A percentile compares a stretch with the other conserved stretches of the same genome.
Conservation (phyloP, 441 rosid genomes). For the Raphanus hybrid region DNA sequence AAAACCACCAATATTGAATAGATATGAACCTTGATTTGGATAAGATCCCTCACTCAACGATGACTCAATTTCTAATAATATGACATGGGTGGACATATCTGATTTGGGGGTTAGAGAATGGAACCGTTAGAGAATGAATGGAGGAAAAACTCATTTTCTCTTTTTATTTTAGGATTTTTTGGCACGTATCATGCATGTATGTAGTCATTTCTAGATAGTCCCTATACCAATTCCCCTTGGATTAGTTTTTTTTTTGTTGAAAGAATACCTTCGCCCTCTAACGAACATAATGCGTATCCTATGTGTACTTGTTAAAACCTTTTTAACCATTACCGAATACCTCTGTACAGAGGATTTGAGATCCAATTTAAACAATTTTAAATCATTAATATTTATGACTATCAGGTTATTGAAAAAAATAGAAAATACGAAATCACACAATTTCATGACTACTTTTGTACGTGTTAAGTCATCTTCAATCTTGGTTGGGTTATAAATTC, state of each 20-base stretch:
- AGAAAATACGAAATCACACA: neutral
- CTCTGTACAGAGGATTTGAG: neutral
- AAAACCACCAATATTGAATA: neutral
- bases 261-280: neutral
- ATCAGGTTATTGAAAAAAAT: neutral
- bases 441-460: neutral
- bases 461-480: neutral
- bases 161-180: neutral
- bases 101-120: neutral
- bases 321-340: neutral
- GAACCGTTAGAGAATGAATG: neutral
- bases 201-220: neutral
- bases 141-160: conserved; percentile 8
- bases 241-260: neutral
- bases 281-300: neutral
- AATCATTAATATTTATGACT: neutral
- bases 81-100: neutral
- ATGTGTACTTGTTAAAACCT: neutral
- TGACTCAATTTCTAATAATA: neutral
- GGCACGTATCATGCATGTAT: neutral
- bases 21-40: neutral
- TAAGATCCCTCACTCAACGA: conserved; percentile 2
- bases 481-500: neutral
- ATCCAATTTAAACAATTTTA: neutral
- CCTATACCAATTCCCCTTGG: neutral